A percentile compares a stretch with the other conserved stretches of the same genome.
Evolutionary conservation across 2,329 filamentous ascomycete species (phyloP).

Genomic region (Bipolaris victoriae): DNA sequence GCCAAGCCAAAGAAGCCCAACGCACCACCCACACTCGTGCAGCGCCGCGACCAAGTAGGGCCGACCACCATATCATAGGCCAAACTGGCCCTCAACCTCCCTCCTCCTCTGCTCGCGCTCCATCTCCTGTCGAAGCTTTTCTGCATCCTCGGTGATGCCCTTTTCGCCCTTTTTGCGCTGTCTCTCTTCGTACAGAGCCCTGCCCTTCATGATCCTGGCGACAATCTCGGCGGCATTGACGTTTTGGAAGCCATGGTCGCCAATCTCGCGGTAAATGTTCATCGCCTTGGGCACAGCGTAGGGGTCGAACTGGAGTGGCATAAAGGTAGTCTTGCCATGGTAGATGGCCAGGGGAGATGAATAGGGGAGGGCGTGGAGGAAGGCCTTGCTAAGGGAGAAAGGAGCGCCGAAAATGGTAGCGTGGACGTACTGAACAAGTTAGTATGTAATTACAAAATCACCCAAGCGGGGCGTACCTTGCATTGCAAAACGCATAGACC

Average conservation of each 20-base stretch:
- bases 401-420: constrained; percentile 89
- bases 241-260: constrained; percentile 76
- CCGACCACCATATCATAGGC: constrained; percentile 15
- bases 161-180: constrained; percentile 92
- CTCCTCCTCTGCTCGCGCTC: constrained; percentile 44
- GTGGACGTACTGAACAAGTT: constrained; percentile 72
- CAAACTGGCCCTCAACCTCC: constrained; percentile 52
- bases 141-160: constrained; percentile 70
- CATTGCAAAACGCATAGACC: constrained; percentile 95
- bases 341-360: constrained; percentile 78
- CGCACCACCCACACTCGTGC: not conserved
- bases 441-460: constrained; percentile 9
- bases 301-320: constrained; percentile 64
- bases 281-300: constrained; percentile 81
- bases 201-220: constrained; percentile 82
- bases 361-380: constrained; percentile 75
- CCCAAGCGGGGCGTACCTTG: constrained; percentile 63
- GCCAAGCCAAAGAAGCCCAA: not conserved
- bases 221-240: constrained; percentile 96
- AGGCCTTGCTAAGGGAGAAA: constrained; percentile 80
- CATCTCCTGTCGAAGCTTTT: constrained; percentile 46
- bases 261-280: constrained; percentile 83
- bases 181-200: constrained; percentile 86
- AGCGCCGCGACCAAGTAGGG: not conserved
- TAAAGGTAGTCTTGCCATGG: constrained; percentile 94